Conservation (phyloP, 2,329 filamentous ascomycete genomes). For the Calonectria pseudoturangicola region DNA sequence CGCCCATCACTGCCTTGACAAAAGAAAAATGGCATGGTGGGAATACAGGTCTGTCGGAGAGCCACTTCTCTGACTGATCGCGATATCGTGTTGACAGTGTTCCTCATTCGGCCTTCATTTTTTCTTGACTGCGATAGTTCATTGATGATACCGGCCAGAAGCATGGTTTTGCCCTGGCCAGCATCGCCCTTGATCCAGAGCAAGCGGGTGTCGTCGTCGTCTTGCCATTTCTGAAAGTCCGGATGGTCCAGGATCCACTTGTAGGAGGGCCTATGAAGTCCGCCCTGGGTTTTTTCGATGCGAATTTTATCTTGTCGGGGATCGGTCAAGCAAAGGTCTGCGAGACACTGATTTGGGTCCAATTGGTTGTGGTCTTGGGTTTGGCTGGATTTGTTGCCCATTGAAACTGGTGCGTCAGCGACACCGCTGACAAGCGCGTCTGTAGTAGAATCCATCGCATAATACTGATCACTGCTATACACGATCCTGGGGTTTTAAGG, state of each 20-base stretch:
- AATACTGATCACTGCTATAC: neutral
- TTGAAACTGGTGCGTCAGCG: neutral
- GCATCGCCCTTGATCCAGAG: constrained; percentile 21
- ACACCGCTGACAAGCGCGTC: neutral
- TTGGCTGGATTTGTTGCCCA: constrained; percentile 4
- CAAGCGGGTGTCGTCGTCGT: neutral
- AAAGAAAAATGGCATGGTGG: constrained; percentile 14
- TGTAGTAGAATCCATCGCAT: no score
- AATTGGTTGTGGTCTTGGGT: neutral
- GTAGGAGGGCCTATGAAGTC: neutral
- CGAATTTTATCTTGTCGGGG: constrained; percentile 10
- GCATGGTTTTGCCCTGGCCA: constrained; percentile 22
- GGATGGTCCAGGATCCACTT: constrained; percentile 9
- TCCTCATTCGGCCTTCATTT: neutral
- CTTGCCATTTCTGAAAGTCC: constrained; percentile 12
- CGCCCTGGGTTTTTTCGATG: neutral
- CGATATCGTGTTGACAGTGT: neutral
- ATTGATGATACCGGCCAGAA: constrained; percentile 16
- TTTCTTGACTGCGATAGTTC: neutral
- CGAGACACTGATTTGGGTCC: neutral
- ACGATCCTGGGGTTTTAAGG: neutral
- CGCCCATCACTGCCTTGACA: constrained; percentile 5
- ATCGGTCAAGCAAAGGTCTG: constrained; percentile 1
- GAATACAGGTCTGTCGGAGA: neutral
- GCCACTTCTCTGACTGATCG: neutral